Conservation (phyloP, 2,329 filamentous ascomycete genomes). For the Epichloe sp. region DNA sequence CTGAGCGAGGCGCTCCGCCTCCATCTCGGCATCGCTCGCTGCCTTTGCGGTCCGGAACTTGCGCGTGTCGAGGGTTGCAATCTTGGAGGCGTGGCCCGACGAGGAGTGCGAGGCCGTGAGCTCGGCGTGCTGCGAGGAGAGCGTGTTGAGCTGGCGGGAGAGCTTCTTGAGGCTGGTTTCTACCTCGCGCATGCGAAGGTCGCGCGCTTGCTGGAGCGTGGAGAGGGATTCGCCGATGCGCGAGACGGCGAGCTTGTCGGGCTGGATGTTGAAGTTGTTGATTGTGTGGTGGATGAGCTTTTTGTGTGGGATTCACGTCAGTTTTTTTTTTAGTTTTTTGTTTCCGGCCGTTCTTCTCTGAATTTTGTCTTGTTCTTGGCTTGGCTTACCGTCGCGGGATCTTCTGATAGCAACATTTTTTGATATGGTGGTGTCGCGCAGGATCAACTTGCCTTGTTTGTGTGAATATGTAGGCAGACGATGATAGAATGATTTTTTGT, state of each 20-base stretch:
- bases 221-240: conserved; percentile 76
- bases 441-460: neutral
- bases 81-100: conserved; percentile 67
- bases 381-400: conserved; percentile 64
- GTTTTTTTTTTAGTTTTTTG: neutral
- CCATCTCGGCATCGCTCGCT: conserved; percentile 78
- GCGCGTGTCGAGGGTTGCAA: conserved; percentile 76
- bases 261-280: conserved; percentile 85
- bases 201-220: conserved; percentile 72
- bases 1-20: conserved; percentile 78
- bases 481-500: neutral
- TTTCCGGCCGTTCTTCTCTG: neutral
- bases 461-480: neutral
- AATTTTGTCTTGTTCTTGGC: conserved; percentile 11
- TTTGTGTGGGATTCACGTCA: neutral
- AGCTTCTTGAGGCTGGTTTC: conserved; percentile 58
- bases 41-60: conserved; percentile 94
- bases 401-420: conserved; percentile 82
- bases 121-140: conserved; percentile 65
- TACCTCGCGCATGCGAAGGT: conserved; percentile 59
- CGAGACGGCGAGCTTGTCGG: conserved; percentile 71
- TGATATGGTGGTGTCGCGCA: conserved; percentile 8
- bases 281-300: conserved; percentile 62
- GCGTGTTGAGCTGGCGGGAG: conserved; percentile 60
- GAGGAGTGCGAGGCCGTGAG: conserved; percentile 63